A percentile compares a stretch with the other conserved stretches of the same genome.
These are phyloP conservation scores for Ophiostoma montium DNA, from an alignment of 2,329 filamentous ascomycete species.

Conservation along the genomic window DNA sequence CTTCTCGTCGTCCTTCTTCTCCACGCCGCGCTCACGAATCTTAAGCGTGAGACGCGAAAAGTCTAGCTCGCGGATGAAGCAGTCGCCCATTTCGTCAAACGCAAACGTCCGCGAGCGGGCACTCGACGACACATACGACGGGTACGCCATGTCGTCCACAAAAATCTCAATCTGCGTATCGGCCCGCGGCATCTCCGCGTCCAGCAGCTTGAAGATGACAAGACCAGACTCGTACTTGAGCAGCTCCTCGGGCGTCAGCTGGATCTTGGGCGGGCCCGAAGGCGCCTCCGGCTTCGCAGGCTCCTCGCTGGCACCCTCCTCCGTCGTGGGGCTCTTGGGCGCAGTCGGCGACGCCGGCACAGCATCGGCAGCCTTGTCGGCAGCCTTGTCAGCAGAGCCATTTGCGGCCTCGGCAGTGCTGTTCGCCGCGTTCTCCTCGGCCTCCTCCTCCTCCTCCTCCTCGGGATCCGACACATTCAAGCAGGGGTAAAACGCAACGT, in stretches of 20 bases:
- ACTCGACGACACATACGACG: constrained; percentile 70
- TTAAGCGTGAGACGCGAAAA: constrained; percentile 86
- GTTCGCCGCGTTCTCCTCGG: constrained; percentile 18
- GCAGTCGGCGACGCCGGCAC: constrained; percentile 18
- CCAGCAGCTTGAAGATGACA: constrained; percentile 85
- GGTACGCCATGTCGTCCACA: constrained; percentile 90
- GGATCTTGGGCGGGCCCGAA: constrained; percentile 56
- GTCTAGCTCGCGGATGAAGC: constrained; percentile 92
- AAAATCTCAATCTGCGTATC: constrained; percentile 73
- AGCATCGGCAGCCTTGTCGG: constrained; percentile 25
- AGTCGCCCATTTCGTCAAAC: constrained; percentile 89
- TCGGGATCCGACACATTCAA: constrained; percentile 81
- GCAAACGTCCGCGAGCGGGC: constrained; percentile 54
- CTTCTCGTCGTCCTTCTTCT: constrained; percentile 55
- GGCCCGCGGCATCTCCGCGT: constrained; percentile 66
- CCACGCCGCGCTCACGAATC: constrained; percentile 58
- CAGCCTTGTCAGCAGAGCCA: too few relatives aligned
- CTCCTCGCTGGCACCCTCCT: not conserved
- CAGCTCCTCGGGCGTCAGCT: constrained; percentile 66
- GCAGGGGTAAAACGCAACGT: constrained; percentile 78
- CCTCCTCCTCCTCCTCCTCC: constrained; percentile 51
- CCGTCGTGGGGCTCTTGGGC: constrained; percentile 2
- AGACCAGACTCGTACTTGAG: constrained; percentile 79
- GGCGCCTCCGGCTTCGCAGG: constrained; percentile 25
- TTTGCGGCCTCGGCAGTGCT: not conserved